Percentiles rank a stretch among this genome's conserved stretches.
Evolutionary conservation across 2,329 filamentous ascomycete genomes (phyloP).

Genomic region (Verticillium zaregamsianum): DNA sequence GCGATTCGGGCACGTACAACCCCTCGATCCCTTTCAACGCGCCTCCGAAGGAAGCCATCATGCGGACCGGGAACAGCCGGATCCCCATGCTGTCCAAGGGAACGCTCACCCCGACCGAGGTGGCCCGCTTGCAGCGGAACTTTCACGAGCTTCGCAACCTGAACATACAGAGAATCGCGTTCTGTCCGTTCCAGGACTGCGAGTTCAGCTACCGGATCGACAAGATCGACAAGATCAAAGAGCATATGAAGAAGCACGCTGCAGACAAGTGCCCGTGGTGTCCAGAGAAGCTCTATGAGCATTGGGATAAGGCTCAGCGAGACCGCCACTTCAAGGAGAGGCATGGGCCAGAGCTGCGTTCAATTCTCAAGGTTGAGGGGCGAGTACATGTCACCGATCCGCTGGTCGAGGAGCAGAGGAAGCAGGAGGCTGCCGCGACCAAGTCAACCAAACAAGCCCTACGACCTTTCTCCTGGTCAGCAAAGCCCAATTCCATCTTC

Average conservation of each 20-base stretch:
- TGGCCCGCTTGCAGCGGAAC: constrained; percentile 29
- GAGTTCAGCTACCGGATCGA: constrained; percentile 23
- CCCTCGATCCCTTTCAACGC: constrained; percentile 30
- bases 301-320: constrained; percentile 21
- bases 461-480: background rate
- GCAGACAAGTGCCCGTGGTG: constrained; percentile 31
- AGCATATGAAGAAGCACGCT: constrained; percentile 33
- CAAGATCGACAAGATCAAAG: constrained; percentile 23
- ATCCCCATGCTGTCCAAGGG: constrained; percentile 31
- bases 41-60: constrained; percentile 28
- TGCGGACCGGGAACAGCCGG: constrained; percentile 25
- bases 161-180: constrained; percentile 25
- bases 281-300: constrained; percentile 21
- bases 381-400: background rate
- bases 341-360: constrained; percentile 19
- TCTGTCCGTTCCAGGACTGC: constrained; percentile 36
- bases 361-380: background rate
- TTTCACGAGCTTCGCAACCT: constrained; percentile 28
- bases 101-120: constrained; percentile 36
- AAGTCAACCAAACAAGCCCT: background rate
- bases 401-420: background rate
- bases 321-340: constrained; percentile 22
- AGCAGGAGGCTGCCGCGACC: background rate
- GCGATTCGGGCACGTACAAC: constrained; percentile 19
- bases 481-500: background rate